Evolutionary conservation across 139 green algal species (phyloP), one percentile per base, ranked within the genome.

Genomic region (Diplosphaera chodatii): DNA sequence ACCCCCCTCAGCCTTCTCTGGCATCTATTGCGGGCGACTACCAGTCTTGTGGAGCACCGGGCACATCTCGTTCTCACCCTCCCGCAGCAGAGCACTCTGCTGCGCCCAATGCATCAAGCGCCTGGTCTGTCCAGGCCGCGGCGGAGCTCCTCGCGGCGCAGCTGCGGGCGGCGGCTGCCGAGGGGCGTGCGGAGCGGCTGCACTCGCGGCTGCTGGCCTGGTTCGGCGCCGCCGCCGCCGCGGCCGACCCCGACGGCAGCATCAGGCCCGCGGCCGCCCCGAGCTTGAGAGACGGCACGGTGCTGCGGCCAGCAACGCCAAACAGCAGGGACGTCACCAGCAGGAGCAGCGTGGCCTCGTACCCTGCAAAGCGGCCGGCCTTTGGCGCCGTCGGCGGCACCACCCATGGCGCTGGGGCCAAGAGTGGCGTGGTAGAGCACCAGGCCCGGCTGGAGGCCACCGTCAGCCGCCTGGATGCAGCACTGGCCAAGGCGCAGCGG

Each of bases 371-470:
- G 8, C 37, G 37, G 37, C 37, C 8, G 10, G 37, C 37, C 8
- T 48, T 48, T 10, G 37, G 37, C 37, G 55, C 55, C 55, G 55
- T 8, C 25, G 55, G 10, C 55, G 55, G 22, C 55, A 6, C 23
- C 10, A 16, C 23, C 22, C 10, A 22, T 22, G 23, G 55, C 21
- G 15, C 55, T n/a, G 55, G 55, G n/a, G n/a, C n/a, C 55, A 63
- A 63, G 30, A 16, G 6, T 67, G 63, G 25, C 15, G 63, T 16
- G 16, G 29, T 40, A 29, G 78, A 32, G 1, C 76, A 82, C 21
- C 85, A 92, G 79, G 74, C 77, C 41, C 84, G 92, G 83, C 80
- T 93, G 40, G 31, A 91, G 76, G 80, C 72, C 37, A 91, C 82
- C 1, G 77, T 92, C 4, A 70, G 55, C 21, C 88, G 81, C 68